Evolutionary conservation across 352 stramenopile species (phyloP).

Genomic region (Phytophthora lateralis): DNA sequence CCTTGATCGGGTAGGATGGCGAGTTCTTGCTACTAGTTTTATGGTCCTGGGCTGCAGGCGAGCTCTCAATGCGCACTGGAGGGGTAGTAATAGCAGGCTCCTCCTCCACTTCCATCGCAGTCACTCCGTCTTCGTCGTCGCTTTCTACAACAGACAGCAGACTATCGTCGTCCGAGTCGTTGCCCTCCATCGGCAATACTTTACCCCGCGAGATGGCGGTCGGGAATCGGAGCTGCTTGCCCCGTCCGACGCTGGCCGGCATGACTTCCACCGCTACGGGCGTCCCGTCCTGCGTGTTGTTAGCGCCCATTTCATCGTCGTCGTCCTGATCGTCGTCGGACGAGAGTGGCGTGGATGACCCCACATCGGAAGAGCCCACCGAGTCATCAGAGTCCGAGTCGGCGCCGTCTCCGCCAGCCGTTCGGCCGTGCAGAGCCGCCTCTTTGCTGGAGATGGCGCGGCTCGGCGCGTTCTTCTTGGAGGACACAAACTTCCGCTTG

Average conservation of each 20-base stretch:
- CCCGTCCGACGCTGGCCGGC: constrained; percentile 66
- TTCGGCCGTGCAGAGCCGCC: constrained; percentile 65
- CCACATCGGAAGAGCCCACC: constrained; percentile 41
- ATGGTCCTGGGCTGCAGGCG: constrained; percentile 10
- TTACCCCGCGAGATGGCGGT: constrained; percentile 75
- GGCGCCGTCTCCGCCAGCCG: constrained; percentile 21
- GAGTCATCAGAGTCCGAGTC: constrained; percentile 39
- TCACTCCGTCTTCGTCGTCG: constrained; percentile 51
- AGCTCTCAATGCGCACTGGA: constrained; percentile 16
- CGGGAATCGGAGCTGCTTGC: constrained; percentile 83
- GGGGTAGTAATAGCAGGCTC: constrained; percentile 24
- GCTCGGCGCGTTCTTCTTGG: constrained; percentile 87
- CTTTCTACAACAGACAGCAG: constrained; percentile 70
- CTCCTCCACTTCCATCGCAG: constrained; percentile 37
- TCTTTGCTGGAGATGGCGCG: constrained; percentile 86
- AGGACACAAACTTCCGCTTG: constrained; percentile 86
- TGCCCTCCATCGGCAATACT: constrained; percentile 53
- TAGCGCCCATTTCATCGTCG: constrained; percentile 22
- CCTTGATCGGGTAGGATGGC: constrained; percentile 72
- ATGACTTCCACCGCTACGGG: constrained; percentile 69
- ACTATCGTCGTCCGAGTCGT: constrained; percentile 77
- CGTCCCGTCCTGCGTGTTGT: constrained; percentile 24
- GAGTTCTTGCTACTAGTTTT: constrained; percentile 23
- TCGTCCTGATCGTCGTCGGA: constrained; percentile 44
- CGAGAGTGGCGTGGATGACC: constrained; percentile 42